Evolutionary conservation across 2,329 filamentous ascomycete genomes (phyloP).

Genomic region (Aspergillus sp.): DNA sequence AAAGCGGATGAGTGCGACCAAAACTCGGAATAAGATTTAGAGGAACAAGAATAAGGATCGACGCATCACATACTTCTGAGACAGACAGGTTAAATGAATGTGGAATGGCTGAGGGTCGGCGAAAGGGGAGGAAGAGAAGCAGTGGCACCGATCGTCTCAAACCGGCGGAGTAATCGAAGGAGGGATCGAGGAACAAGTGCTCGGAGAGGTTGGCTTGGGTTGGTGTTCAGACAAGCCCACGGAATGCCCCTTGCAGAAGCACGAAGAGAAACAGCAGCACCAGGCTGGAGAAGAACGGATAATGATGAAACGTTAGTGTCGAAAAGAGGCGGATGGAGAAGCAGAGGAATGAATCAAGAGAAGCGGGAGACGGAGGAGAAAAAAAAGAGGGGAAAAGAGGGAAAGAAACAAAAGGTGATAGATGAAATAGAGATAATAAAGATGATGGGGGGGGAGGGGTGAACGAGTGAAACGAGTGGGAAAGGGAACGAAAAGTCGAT

Average conservation of each 20-base stretch:
- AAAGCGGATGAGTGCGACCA: background rate
- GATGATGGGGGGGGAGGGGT: constrained; percentile 7
- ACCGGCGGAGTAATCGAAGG: constrained; percentile 15
- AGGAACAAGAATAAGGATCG: constrained; percentile 1
- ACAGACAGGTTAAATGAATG: constrained; percentile 7
- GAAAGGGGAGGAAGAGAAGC: constrained; percentile 4
- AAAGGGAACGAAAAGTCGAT: background rate
- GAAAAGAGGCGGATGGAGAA: constrained; percentile 14
- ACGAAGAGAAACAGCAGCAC: constrained; percentile 26
- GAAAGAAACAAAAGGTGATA: constrained; percentile 15
- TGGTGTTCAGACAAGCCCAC: constrained; percentile 9
- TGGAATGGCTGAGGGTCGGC: constrained; percentile 2
- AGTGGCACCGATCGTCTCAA: constrained; percentile 12
- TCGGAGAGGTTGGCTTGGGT: constrained; percentile 15
- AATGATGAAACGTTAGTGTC: constrained; percentile 24
- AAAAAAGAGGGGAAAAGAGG: constrained; percentile 10
- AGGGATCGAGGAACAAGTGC: constrained; percentile 13
- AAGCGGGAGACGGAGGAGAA: constrained; percentile 5
- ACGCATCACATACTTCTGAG: constrained; percentile 13
- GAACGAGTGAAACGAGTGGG: constrained; percentile 7
- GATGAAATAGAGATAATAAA: constrained; percentile 14
- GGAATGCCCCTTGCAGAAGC: constrained; percentile 18
- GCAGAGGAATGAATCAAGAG: constrained; percentile 16
- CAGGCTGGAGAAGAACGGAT: constrained; percentile 27
- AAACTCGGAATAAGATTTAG: background rate